Base-by-base conservation (phyloP, 192 early-diverging fungal species). In the Bifiguratus adelaidae region DNA sequence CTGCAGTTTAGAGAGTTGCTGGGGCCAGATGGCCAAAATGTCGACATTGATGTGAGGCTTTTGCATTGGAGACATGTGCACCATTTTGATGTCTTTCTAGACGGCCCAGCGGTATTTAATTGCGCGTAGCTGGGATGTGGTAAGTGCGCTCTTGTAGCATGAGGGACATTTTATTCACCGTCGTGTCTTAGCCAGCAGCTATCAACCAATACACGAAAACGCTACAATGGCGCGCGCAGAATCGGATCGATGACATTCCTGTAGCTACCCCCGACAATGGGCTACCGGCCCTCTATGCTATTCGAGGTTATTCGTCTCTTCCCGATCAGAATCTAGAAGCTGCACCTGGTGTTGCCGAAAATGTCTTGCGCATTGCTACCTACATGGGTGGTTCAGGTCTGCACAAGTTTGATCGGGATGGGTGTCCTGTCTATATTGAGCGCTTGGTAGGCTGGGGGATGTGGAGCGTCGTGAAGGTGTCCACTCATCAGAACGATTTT, bases 341-440 rank as follows among this genome's bases (percentile, higher is more conserved):
- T 1, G 58, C 56, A 29, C 56, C 65, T 3, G 71, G 67, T 33
- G 65, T 82, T 5, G 71, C 76, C n/a, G 81, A 83, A n/a, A 63
- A 67, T 32, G 74, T 80, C 23, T 58, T 81, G 20, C 68, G 74
- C 32, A 67, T 83, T 22, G 67, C 73, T 50, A 65, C 54, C 27
- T 75, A 76, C 42, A 77, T 86, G 65, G 83, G 83, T 9, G 83
- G 83, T 42, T 74, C 74, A 33, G 70, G 70, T 67, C 67, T 81
- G 47, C 95, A 97, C 70, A 92, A 92, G 50, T 75, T 70, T 47
- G 95, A 97, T 74, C 91, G 83, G 55, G 67, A 80, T 23, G 95
- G 92, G 15, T 76, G 86, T 47, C 89, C 91, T 3, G 61, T 97
- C 40, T 97, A 94, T 57, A 82, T 95, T 55, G 95, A 97, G 71